Percentiles rank a stretch among this genome's conserved stretches.
phyloP scores from a whole-genome alignment of 768 basidiomycete genomes.

The Rhodosporidiobolus odoratus region DNA sequence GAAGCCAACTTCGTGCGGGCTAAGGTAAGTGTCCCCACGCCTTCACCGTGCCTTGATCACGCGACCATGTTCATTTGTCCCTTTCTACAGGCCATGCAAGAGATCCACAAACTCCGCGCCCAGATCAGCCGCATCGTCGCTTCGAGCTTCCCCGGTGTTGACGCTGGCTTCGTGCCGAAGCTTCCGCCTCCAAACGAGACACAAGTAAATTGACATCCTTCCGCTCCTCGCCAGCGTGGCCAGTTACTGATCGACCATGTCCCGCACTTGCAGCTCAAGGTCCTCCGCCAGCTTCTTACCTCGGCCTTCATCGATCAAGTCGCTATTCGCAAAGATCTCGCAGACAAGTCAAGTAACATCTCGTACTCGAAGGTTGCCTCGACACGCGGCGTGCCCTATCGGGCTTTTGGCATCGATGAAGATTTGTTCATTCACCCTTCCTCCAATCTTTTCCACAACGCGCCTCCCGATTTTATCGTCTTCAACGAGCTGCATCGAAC shows the following conservation, averaged over 20 bases:
- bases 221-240: neutral
- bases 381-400: constrained; percentile 74
- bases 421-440: constrained; percentile 91
- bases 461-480: constrained; percentile 80
- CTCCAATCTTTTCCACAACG: constrained; percentile 61
- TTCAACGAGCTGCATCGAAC: constrained; percentile 78
- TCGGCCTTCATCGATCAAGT: constrained; percentile 94
- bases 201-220: constrained; percentile 55
- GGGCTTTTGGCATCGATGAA: constrained; percentile 68
- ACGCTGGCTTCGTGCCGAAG: constrained; percentile 60
- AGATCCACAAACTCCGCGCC: constrained; percentile 87
- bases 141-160: constrained; percentile 64
- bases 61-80: neutral
- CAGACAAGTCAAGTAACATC: constrained; percentile 53
- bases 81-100: constrained; percentile 79
- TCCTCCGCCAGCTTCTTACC: constrained; percentile 76
- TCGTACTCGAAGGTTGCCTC: constrained; percentile 62
- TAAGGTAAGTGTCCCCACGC: constrained; percentile 57
- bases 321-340: constrained; percentile 79
- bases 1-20: constrained; percentile 77
- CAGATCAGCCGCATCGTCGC: constrained; percentile 82
- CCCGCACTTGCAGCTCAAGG: constrained; percentile 70
- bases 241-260: neutral
- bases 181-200: constrained; percentile 69
- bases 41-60: constrained; percentile 13